phyloP scores from a whole-genome alignment of 2,329 filamentous ascomycete species.

The Sclerotiophoma versabilis region DNA sequence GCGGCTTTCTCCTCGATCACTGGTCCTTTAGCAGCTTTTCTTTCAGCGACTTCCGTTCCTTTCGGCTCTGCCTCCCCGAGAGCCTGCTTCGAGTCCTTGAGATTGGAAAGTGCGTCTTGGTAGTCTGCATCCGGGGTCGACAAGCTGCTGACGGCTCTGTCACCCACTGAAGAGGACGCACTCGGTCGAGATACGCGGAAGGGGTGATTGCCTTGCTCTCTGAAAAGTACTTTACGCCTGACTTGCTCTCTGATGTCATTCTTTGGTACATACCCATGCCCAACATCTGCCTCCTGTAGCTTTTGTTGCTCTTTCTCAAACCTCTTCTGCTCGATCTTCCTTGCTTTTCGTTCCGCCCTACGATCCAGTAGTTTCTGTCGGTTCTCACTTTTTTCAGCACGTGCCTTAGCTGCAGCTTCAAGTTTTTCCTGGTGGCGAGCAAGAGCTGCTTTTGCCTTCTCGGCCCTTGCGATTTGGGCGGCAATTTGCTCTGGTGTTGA shows the following conservation, averaged over 20 bases:
- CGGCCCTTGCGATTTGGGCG: not conserved
- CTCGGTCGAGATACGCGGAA: too few relatives aligned
- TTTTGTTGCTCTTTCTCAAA: too few relatives aligned
- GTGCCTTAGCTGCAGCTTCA: not conserved
- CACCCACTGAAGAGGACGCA: not conserved
- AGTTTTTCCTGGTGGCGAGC: not conserved
- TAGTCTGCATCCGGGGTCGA: not conserved
- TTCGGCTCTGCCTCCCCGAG: too few relatives aligned
- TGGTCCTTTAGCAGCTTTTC: too few relatives aligned
- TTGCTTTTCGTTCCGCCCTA: not conserved
- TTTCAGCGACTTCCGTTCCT: too few relatives aligned
- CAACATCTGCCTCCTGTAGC: too few relatives aligned
- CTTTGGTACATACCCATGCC: too few relatives aligned
- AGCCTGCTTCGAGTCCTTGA: too few relatives aligned
- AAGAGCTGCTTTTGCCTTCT: not conserved
- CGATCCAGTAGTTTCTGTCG: too few relatives aligned
- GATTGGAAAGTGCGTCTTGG: not conserved
- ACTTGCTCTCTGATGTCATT: too few relatives aligned
- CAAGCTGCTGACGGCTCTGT: not conserved
- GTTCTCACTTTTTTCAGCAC: not conserved
- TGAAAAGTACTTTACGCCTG: too few relatives aligned
- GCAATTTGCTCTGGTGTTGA: conserved; percentile 4
- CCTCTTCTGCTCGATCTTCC: not conserved
- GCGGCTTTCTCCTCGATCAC: not conserved
- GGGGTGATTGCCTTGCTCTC: not conserved